Evolutionary conservation across 2,329 filamentous ascomycete species (phyloP).

Genomic region (Neonectria coccinea): DNA sequence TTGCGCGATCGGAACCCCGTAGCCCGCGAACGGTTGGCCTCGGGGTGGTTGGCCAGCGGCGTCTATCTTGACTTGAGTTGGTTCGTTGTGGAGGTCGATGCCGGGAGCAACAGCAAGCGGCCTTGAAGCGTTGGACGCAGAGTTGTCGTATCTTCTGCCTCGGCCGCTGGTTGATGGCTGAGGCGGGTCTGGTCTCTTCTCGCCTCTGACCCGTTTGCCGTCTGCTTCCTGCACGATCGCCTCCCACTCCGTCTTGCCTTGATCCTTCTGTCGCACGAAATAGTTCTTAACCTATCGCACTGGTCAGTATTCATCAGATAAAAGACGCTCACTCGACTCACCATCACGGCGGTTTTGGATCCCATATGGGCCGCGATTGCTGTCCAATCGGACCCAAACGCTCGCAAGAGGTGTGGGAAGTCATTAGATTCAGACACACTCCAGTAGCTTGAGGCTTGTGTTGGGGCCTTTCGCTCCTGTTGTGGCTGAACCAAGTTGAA

Average conservation of each 20-base stretch:
- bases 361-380: conserved; percentile 83
- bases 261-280: conserved; percentile 72
- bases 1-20: conserved; percentile 61
- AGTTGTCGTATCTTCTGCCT: conserved; percentile 63
- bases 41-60: conserved; percentile 48
- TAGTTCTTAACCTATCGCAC: conserved; percentile 73
- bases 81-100: conserved; percentile 59
- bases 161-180: conserved; percentile 62
- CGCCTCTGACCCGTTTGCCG: conserved; percentile 64
- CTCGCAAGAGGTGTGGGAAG: conserved; percentile 76
- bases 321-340: conserved; percentile 54
- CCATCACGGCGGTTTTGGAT: conserved; percentile 89
- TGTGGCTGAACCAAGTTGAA: conserved; percentile 62
- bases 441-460: conserved; percentile 84
- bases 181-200: conserved; percentile 71
- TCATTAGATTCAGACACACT: conserved; percentile 84
- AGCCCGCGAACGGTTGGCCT: conserved; percentile 56
- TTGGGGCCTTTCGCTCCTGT: conserved; percentile 63
- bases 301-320: conserved; percentile 24
- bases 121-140: conserved; percentile 48
- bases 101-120: conserved; percentile 63
- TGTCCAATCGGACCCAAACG: conserved; percentile 84
- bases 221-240: conserved; percentile 71
- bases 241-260: conserved; percentile 69
- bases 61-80: conserved; percentile 60